Evolutionary conservation across 2,329 filamentous ascomycete species (phyloP).

Genomic region (Xylariaceae sp.): DNA sequence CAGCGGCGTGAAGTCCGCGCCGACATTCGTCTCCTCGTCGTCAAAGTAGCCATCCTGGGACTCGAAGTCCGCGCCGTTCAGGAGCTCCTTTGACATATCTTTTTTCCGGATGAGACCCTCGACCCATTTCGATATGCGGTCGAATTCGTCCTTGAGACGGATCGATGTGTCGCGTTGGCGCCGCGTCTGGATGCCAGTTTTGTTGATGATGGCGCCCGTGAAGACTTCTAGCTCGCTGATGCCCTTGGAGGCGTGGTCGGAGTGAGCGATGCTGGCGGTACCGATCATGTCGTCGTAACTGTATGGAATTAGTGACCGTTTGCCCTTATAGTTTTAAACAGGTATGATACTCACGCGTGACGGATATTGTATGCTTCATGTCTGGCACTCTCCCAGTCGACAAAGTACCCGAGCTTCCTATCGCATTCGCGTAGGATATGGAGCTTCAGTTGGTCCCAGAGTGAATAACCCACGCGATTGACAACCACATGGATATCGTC

Average conservation of each 20-base stretch:
- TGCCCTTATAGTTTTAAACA: too few relatives aligned
- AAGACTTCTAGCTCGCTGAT: conserved; percentile 51
- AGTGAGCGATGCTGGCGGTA: conserved; percentile 39
- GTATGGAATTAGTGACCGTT: not conserved
- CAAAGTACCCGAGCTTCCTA: conserved; percentile 23
- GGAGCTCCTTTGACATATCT: conserved; percentile 7
- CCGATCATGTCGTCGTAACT: conserved; percentile 45
- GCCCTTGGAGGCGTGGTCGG: conserved; percentile 40
- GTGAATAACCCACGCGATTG: conserved; percentile 28
- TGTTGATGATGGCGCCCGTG: conserved; percentile 51
- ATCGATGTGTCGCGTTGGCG: conserved; percentile 48
- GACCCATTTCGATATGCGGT: conserved; percentile 41
- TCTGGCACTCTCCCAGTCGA: conserved; percentile 34
- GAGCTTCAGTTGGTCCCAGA: conserved; percentile 42
- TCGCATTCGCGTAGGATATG: conserved; percentile 29
- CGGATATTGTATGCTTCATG: conserved; percentile 42
- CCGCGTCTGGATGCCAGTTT: conserved; percentile 42
- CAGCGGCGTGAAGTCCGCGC: conserved; percentile 18
- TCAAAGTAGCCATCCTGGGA: not conserved
- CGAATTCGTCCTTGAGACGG: conserved; percentile 48
- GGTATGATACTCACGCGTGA: conserved; percentile 37
- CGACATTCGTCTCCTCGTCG: not conserved
- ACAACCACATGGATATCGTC: conserved; percentile 39
- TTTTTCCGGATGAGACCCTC: conserved; percentile 35
- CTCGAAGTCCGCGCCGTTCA: conserved; percentile 9